Evolutionary conservation across 352 stramenopile genomes (phyloP).

Genomic region (Globisporangium parvum): DNA sequence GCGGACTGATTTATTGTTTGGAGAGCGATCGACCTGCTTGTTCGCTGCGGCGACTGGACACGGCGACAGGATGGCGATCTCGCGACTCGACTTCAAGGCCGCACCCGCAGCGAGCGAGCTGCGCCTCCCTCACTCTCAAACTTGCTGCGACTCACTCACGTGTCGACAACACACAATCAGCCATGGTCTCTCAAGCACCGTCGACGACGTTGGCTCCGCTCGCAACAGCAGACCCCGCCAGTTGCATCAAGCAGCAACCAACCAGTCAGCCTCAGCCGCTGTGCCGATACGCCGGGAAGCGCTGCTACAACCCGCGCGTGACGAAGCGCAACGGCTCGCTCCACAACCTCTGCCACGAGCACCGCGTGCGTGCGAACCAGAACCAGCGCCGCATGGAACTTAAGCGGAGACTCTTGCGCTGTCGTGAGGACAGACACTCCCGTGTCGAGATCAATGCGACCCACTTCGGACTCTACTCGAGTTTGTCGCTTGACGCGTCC

Average conservation of each 20-base stretch:
- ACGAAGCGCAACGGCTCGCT: constrained; percentile 19
- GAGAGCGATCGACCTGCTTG: no score
- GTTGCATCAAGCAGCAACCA: neutral
- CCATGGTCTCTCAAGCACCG: no score
- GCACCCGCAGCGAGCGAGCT: no score
- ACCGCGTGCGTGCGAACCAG: constrained; percentile 15
- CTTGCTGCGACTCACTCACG: no score
- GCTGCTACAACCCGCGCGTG: constrained; percentile 13
- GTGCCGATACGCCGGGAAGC: constrained; percentile 17
- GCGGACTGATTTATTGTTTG: no score
- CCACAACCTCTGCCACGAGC: constrained; percentile 19
- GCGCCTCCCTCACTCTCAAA: no score
- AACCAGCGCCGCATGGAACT: constrained; percentile 17
- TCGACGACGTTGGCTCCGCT: neutral
- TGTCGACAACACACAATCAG: no score
- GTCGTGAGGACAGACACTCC: neutral
- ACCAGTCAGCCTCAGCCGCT: neutral
- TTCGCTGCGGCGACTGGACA: no score
- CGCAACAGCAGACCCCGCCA: neutral
- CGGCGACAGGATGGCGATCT: no score
- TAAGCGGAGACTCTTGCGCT: constrained; percentile 12
- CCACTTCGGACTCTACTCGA: neutral
- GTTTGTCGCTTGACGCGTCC: neutral
- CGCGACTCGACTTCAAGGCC: no score
- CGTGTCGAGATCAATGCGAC: neutral